Conservation (phyloP, 140 eudicot species). For the Artemisia princeps region DNA sequence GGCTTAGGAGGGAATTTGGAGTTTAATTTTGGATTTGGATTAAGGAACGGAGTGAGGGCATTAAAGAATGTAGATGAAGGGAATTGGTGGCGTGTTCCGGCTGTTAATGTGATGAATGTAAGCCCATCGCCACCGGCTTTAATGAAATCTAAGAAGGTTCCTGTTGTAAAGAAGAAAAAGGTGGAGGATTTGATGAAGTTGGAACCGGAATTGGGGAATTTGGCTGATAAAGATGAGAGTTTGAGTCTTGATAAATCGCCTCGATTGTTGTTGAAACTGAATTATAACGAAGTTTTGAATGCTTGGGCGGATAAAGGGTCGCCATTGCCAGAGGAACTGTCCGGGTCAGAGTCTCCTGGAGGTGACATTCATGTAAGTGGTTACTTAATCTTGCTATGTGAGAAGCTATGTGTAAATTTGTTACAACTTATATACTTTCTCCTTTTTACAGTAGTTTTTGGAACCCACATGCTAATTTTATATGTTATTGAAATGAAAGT, state of each 20-base stretch:
- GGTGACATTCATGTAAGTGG: conserved; percentile 49
- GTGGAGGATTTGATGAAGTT: conserved; percentile 31
- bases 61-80: conserved; percentile 51
- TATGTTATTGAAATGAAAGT: too few species aligned
- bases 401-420: too few species aligned
- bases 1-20: conserved; percentile 42
- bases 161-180: conserved; percentile 40
- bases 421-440: background rate
- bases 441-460: too few species aligned
- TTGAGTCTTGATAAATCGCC: conserved; percentile 23
- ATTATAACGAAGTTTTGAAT: conserved; percentile 46
- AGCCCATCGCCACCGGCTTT: conserved; percentile 25
- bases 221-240: conserved; percentile 18
- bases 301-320: conserved; percentile 63
- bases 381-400: background rate
- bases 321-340: conserved; percentile 56
- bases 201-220: conserved; percentile 17
- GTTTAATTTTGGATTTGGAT: conserved; percentile 48
- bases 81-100: conserved; percentile 56
- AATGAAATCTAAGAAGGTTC: conserved; percentile 25
- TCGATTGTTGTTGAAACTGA: conserved; percentile 40
- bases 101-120: conserved; percentile 40
- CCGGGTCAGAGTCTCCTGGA: conserved; percentile 39
- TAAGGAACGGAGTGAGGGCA: conserved; percentile 50
- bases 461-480: too few species aligned